Evolutionary conservation across 495 filamentous ascomycete species (phyloP), one percentile per base, ranked within the genome.

Genomic region (Lophiotrema nucula): DNA sequence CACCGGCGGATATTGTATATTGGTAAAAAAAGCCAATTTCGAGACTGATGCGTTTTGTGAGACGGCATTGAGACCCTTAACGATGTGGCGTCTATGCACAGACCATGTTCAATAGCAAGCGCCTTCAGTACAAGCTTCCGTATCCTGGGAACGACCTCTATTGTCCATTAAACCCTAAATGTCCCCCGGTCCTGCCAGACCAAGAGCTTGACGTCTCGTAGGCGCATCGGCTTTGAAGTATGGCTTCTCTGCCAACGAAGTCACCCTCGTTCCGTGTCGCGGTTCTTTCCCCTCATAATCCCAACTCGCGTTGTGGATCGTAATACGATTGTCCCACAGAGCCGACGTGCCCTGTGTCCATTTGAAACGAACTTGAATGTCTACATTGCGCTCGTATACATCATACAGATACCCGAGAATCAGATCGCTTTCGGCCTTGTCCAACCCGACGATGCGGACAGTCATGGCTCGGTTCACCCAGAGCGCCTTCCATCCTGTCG

Each of bases 391-490:
- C 72, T 87, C 82, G 67, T 80, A 85, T 1, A 86, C 81, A 60
- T 85, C 78, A 66, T 73, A 84, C 43, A 88, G 69, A 65, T 87
- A 86, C 31, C 76, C 76, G n/a, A 88, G 65, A 28, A 88, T 82
- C n/a, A 86, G 39, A 62, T 87, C 85, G 60, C 80, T 84, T 67
- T 87, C 83, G 1, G 79, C 82, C 57, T 80, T 79, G 60, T 87
- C 83, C 0, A 88, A 67, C 0, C 84, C 85, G 1, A 86, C 79
- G 61, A 87, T 86, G 6, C 81, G 71, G 5, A 76, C 76, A 3
- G 84, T 87, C 79, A 87, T 83, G 4, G 78, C 73, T 12, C 82
- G 79, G 65, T 88, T 88, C 3, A 88, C 85, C 80, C 80, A 88
- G 2, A 88, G 74, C 1, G 83, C 77, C 67, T 85, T 87, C 83